A percentile compares a stretch with the other conserved stretches of the same genome.
phyloP scores from a whole-genome alignment of 768 basidiomycete species.

The Auricularia sp. region DNA sequence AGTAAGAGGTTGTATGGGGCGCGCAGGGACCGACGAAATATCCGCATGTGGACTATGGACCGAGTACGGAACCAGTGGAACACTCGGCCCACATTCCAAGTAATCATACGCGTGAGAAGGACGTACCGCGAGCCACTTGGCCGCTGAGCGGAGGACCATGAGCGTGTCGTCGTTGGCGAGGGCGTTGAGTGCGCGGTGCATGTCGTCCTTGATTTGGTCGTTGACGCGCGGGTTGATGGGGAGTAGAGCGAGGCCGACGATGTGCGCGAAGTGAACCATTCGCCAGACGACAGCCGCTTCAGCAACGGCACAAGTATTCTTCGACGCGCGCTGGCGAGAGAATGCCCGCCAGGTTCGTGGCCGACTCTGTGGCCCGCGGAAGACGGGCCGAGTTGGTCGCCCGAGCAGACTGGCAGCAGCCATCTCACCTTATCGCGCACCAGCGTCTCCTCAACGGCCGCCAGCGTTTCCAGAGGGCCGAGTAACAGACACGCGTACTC shows the following conservation, averaged over 20 bases:
- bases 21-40: not conserved
- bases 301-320: slow-evolving; percentile 82
- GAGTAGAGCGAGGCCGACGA: slow-evolving; percentile 92
- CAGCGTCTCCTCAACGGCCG: slow-evolving; percentile 93
- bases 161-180: slow-evolving; percentile 93
- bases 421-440: slow-evolving; percentile 86
- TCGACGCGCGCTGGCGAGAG: slow-evolving; percentile 76
- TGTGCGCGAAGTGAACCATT: slow-evolving; percentile 98
- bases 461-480: slow-evolving; percentile 89
- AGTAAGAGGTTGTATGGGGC: not conserved
- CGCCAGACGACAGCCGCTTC: slow-evolving; percentile 79
- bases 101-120: not conserved
- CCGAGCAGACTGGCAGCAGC: not conserved
- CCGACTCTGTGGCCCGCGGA: slow-evolving; percentile 83
- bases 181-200: slow-evolving; percentile 73
- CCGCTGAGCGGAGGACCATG: slow-evolving; percentile 94
- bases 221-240: slow-evolving; percentile 80
- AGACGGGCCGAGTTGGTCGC: not conserved
- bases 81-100: too few relatives aligned
- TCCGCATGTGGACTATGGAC: too few relatives aligned
- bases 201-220: slow-evolving; percentile 66
- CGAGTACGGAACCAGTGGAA: too few relatives aligned
- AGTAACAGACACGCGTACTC: slow-evolving; percentile 80
- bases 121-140: slow-evolving; percentile 91
- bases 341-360: slow-evolving; percentile 76